Evolutionary conservation across 2,329 filamentous ascomycete species (phyloP).

Genomic region (Cylindrodendrum hubeiense): DNA sequence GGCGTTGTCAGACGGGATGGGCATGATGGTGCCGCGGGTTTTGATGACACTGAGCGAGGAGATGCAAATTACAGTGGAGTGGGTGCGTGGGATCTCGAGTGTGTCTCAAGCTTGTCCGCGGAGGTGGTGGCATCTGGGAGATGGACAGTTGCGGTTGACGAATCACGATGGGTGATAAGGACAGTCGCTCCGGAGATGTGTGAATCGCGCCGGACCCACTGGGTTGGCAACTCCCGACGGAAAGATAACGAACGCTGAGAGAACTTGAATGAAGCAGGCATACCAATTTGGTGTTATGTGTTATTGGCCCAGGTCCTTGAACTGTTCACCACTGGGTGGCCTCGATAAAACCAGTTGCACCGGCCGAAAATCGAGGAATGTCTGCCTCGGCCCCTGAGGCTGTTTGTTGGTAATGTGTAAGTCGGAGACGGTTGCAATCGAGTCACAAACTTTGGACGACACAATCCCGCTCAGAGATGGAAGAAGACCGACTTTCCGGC

Average conservation of each 20-base stretch:
- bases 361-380: not conserved
- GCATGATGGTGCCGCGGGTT: slow-evolving; percentile 22
- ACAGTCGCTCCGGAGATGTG: slow-evolving; percentile 42
- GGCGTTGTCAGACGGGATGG: slow-evolving; percentile 12
- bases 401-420: not conserved
- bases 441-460: not conserved
- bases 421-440: not conserved
- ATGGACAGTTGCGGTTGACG: slow-evolving; percentile 32
- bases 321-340: not conserved
- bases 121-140: slow-evolving; percentile 39
- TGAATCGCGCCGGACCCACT: slow-evolving; percentile 37
- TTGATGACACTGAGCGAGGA: slow-evolving; percentile 43
- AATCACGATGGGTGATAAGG: slow-evolving; percentile 42
- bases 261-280: not conserved
- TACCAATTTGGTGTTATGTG: not conserved
- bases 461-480: not conserved
- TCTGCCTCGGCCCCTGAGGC: no score
- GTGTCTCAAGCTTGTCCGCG: no score
- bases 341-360: not conserved
- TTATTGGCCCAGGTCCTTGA: not conserved
- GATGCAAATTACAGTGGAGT: slow-evolving; percentile 44
- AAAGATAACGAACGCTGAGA: slow-evolving; percentile 17
- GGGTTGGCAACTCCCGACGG: not conserved
- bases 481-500: not conserved
- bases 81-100: slow-evolving; percentile 28